Base-by-base conservation (phyloP, 805 yeast species). In the Yarrowia sp. region DNA sequence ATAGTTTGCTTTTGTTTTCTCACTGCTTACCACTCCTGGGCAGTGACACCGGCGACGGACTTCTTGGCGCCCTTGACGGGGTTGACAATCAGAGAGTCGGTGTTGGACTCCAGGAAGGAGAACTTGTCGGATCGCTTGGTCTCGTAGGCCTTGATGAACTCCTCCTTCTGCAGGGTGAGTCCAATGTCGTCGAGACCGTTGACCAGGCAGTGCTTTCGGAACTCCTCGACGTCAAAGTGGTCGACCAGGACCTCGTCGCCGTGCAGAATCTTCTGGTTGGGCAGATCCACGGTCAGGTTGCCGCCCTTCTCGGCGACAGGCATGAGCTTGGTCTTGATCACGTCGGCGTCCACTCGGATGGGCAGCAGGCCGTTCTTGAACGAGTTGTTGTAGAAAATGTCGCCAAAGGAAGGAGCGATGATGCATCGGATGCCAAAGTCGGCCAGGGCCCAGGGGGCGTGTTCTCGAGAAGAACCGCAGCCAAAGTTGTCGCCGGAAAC, bases 381-480 rank as follows among this genome's bases (percentile, higher is more conserved):
- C 68, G 98, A 93, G 84, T 95, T 95, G 83, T 91, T 95, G 87
- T 91, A 93, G 84, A 95, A 95, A 75, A 95, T 95, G 81, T 95
- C 99, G 79, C 98, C 99, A 74, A 94, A 95, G 0, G 98, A 92
- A 69, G 98, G 99, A 7, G 98, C 98, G 79, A 95, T 93, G 76
- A 95, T 90, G 72, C 94, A 89, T 79, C 90, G 89, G 79, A 95
- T 92, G 80, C 99, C 99, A 76, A 95, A 95, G 81, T 95, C 99
- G 76, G 92, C 93, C 73, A 95, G 85, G 1, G 99, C 98, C 99
- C 99, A 95, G 70, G 99, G 98, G 42, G 99, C 99, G 77, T 95
- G 99, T 80, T 95, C 99, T 85, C 99, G 91, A 1, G 98, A 93
- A 49, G 98, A 93, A 76, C 99, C 99, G 83, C 99, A 95, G 73